A percentile compares a stretch with the other conserved stretches of the same genome.
Evolutionary conservation across 2,329 filamentous ascomycete genomes (phyloP).

Genomic region (Periconia macrospinosa): DNA sequence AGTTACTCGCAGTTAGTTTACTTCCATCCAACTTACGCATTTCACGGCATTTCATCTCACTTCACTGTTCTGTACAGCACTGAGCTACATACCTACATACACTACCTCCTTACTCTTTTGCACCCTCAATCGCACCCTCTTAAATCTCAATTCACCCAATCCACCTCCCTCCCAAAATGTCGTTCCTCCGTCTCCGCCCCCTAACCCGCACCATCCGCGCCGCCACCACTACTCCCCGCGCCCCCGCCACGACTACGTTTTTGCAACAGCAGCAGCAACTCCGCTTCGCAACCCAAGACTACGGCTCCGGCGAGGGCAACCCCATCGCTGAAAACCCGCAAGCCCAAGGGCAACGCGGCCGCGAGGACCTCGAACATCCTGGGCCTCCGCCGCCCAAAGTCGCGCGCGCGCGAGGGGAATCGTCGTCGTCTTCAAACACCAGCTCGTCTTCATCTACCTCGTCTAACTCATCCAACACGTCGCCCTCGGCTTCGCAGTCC

Average conservation of each 20-base stretch:
- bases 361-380: slow-evolving; percentile 48
- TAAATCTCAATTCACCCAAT: neutral
- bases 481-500: too few species aligned
- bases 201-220: slow-evolving; percentile 23
- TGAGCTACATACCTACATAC: neutral
- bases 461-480: too few species aligned
- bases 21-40: too few species aligned
- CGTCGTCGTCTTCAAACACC: slow-evolving; percentile 14
- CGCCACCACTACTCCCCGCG: slow-evolving; percentile 19
- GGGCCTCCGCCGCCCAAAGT: slow-evolving; percentile 48
- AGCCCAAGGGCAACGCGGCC: slow-evolving; percentile 44
- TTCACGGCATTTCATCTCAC: too few species aligned
- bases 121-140: too few species aligned
- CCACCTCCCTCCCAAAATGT: slow-evolving; percentile 26
- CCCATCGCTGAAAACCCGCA: slow-evolving; percentile 49
- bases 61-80: too few species aligned
- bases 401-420: slow-evolving; percentile 37
- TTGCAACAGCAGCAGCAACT: slow-evolving; percentile 21
- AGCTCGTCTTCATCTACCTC: slow-evolving; percentile 8
- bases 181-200: slow-evolving; percentile 30
- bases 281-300: slow-evolving; percentile 44
- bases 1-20: too few species aligned
- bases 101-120: neutral
- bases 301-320: slow-evolving; percentile 47
- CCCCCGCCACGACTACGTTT: slow-evolving; percentile 19